A percentile compares a stretch with the other conserved stretches of the same genome.
phyloP scores from a whole-genome alignment of 148 eudicot species.

The Chenopodium suecicum region DNA sequence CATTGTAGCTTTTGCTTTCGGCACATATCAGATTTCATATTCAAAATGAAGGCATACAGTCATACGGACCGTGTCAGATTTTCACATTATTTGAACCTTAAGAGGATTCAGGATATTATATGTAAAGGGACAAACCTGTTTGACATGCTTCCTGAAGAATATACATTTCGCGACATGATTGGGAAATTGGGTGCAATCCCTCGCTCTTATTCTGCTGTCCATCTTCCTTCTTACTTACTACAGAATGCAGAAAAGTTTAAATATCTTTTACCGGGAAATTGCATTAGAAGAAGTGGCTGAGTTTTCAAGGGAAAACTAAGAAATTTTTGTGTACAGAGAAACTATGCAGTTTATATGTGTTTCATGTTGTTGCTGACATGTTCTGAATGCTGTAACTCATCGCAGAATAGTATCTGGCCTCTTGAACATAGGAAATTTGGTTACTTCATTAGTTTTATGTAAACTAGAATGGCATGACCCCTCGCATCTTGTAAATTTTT shows the following conservation, averaged over 20 bases:
- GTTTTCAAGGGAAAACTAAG: background rate
- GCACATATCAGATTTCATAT: slow-evolving; percentile 27
- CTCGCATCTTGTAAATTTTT: background rate
- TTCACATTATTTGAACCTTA: slow-evolving; percentile 29
- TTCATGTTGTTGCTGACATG: background rate
- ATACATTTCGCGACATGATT: slow-evolving; percentile 27
- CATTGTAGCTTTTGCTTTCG: slow-evolving; percentile 37
- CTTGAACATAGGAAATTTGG: background rate
- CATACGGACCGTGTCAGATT: slow-evolving; percentile 32
- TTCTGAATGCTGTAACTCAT: background rate
- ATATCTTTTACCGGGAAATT: slow-evolving; percentile 32
- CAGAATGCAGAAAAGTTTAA: slow-evolving; percentile 23
- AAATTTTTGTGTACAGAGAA: slow-evolving; percentile 8
- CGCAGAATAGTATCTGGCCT: background rate
- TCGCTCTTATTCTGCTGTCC: slow-evolving; percentile 30
- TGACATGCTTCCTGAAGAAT: slow-evolving; percentile 37
- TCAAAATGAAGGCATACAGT: slow-evolving; percentile 38
- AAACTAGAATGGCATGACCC: background rate
- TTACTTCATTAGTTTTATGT: background rate
- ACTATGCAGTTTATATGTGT: background rate
- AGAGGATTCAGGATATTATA: slow-evolving; percentile 31
- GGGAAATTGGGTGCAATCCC: slow-evolving; percentile 29
- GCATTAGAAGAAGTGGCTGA: slow-evolving; percentile 28
- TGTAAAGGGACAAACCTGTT: slow-evolving; percentile 30
- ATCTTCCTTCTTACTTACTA: slow-evolving; percentile 24